Conservation (phyloP, 768 basidiomycete genomes). For the Paxillus involutus region DNA sequence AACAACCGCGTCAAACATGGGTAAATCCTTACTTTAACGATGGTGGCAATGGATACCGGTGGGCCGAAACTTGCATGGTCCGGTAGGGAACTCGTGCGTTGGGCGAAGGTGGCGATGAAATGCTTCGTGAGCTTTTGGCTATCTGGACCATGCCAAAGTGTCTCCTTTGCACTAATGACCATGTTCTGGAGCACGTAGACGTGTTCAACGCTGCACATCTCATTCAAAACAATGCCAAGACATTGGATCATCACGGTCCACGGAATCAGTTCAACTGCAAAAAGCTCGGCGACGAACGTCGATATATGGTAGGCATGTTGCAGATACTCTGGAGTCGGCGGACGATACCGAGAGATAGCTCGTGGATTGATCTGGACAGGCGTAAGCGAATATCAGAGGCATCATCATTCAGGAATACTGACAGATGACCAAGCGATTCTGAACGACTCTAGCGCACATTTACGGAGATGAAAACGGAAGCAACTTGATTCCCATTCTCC, state of each 20-base stretch:
- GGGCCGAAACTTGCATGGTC: slow-evolving; percentile 5
- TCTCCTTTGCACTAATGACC: slow-evolving; percentile 18
- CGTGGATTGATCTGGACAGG: slow-evolving; percentile 12
- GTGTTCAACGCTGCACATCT: slow-evolving; percentile 28
- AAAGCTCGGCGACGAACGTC: slow-evolving; percentile 30
- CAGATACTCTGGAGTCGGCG: slow-evolving; percentile 17
- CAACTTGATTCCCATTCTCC: slow-evolving; percentile 21
- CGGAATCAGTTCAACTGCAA: slow-evolving; percentile 16
- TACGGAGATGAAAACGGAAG: slow-evolving; percentile 27
- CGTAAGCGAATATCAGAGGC: background rate
- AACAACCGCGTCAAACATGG: too few species aligned
- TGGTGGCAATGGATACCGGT: background rate
- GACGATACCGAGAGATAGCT: slow-evolving; percentile 13
- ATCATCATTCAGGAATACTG: slow-evolving; percentile 1
- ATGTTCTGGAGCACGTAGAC: slow-evolving; percentile 23
- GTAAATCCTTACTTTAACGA: background rate
- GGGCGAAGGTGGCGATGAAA: slow-evolving; percentile 2
- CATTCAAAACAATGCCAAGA: slow-evolving; percentile 19
- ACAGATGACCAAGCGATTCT: slow-evolving; percentile 27
- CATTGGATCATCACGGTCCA: slow-evolving; percentile 18
- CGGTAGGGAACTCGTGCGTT: background rate
- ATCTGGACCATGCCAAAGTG: slow-evolving; percentile 21
- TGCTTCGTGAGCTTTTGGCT: background rate
- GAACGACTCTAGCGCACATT: slow-evolving; percentile 24
- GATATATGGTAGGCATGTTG: slow-evolving; percentile 20